These are phyloP conservation scores for Astraeus odoratus DNA, from an alignment of 768 basidiomycete species.

Conservation along the genomic window DNA sequence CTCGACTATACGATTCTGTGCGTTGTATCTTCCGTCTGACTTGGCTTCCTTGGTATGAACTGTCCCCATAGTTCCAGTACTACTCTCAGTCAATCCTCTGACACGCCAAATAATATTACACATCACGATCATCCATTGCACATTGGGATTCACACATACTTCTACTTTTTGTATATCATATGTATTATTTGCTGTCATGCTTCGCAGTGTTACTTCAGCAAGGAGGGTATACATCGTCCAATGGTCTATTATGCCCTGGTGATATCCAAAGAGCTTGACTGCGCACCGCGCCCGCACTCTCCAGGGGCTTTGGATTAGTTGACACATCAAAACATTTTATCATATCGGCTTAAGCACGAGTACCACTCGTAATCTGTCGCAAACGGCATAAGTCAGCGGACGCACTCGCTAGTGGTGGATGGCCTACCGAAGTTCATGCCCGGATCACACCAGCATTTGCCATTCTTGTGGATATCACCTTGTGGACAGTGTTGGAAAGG, in stretches of 20 bases:
- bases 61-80: constrained; percentile 69
- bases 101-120: constrained; percentile 12
- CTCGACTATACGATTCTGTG: constrained; percentile 92
- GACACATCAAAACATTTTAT: constrained; percentile 42
- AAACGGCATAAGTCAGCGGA: constrained; percentile 5
- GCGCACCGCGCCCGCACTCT: not conserved
- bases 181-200: not conserved
- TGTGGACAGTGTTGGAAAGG: constrained; percentile 72
- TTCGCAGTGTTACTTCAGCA: constrained; percentile 1
- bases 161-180: constrained; percentile 1
- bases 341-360: constrained; percentile 79
- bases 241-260: not conserved
- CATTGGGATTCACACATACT: not conserved
- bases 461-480: constrained; percentile 47
- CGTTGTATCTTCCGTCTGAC: constrained; percentile 18
- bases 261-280: not conserved
- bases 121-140: not conserved
- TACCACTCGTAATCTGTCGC: constrained; percentile 74
- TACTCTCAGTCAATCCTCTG: constrained; percentile 86
- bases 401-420: not conserved
- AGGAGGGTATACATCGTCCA: not conserved
- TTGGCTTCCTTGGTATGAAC: not conserved
- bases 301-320: constrained; percentile 1
- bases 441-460: constrained; percentile 70
- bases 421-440: constrained; percentile 61